A percentile compares a stretch with the other conserved stretches of the same genome.
Evolutionary conservation across 352 stramenopile genomes (phyloP).

Genomic region (Pythium volutum): DNA sequence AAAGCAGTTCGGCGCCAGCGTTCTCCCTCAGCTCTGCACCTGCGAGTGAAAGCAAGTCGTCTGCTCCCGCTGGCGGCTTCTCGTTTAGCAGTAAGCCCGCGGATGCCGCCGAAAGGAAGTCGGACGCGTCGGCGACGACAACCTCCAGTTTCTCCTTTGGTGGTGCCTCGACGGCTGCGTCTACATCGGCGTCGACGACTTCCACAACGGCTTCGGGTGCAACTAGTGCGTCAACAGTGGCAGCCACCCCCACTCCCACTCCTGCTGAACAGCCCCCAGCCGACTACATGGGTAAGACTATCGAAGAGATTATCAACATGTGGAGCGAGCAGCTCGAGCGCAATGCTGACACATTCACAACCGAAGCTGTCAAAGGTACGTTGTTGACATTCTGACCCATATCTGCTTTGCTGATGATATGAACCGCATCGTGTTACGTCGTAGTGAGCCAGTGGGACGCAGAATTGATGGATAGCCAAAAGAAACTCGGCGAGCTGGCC

Average conservation of each 20-base stretch:
- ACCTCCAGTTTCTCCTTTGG: slow-evolving; percentile 30
- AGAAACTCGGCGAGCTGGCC: slow-evolving; percentile 79
- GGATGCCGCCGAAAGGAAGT: slow-evolving; percentile 18
- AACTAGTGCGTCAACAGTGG: slow-evolving; percentile 15
- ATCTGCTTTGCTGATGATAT: too few relatives aligned
- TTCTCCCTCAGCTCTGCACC: slow-evolving; percentile 14
- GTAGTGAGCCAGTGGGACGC: slow-evolving; percentile 83
- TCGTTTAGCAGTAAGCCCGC: slow-evolving; percentile 20
- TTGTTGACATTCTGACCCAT: not conserved
- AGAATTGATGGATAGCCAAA: slow-evolving; percentile 83
- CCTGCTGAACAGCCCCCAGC: slow-evolving; percentile 64
- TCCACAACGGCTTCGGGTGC: slow-evolving; percentile 22
- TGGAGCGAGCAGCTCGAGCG: slow-evolving; percentile 86
- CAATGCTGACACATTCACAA: slow-evolving; percentile 85
- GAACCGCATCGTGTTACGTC: too few relatives aligned
- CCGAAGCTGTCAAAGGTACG: slow-evolving; percentile 82
- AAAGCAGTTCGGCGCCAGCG: slow-evolving; percentile 17
- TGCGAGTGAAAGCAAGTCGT: slow-evolving; percentile 17
- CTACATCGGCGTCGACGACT: slow-evolving; percentile 9
- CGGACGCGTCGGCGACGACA: slow-evolving; percentile 1
- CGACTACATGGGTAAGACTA: slow-evolving; percentile 83
- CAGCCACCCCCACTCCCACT: slow-evolving; percentile 31
- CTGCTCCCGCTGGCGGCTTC: slow-evolving; percentile 15
- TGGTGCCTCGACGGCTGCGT: slow-evolving; percentile 10
- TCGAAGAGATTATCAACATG: slow-evolving; percentile 90